Evolutionary conservation across 2,329 filamentous ascomycete species (phyloP).

Genomic region (Epichloe coenophiala): DNA sequence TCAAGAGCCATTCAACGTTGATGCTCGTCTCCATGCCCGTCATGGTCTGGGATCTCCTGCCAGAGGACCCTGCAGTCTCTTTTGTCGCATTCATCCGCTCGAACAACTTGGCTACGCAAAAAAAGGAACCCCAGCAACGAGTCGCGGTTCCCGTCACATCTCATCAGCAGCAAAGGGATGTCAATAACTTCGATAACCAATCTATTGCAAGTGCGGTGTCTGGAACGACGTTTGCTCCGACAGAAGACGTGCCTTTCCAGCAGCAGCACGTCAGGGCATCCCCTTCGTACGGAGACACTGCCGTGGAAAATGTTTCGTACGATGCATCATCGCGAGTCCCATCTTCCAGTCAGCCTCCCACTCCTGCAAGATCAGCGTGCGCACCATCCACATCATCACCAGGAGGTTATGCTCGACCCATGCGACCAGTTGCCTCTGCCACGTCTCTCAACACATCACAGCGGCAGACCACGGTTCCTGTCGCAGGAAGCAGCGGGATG

Average conservation of each 20-base stretch:
- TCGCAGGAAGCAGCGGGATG: conserved; percentile 9
- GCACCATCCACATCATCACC: conserved; percentile 12
- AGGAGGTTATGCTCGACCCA: conserved; percentile 7
- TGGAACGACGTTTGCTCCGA: conserved; percentile 20
- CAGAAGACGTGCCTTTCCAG: conserved; percentile 12
- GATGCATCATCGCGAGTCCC: neutral
- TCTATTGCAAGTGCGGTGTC: conserved; percentile 19
- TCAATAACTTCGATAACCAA: conserved; percentile 9
- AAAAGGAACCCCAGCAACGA: conserved; percentile 8
- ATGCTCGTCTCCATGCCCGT: conserved; percentile 45
- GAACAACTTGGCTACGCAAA: conserved; percentile 34
- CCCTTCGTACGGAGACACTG: neutral
- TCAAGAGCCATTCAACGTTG: conserved; percentile 47
- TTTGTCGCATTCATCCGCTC: conserved; percentile 47
- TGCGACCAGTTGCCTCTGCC: conserved; percentile 12
- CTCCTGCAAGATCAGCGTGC: conserved; percentile 8
- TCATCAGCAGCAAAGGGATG: conserved; percentile 8
- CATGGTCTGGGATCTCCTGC: conserved; percentile 45
- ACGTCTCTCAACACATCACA: conserved; percentile 12
- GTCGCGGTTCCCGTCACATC: neutral
- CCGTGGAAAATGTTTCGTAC: neutral
- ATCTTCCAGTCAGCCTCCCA: conserved; percentile 10
- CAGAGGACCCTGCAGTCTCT: conserved; percentile 41
- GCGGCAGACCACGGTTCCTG: conserved; percentile 10
- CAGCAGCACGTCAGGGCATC: neutral